Percentiles rank a stretch among this genome's conserved stretches.
Conservation (phyloP, 495 filamentous ascomycete genomes). For the Aspergillus conjunctus region DNA sequence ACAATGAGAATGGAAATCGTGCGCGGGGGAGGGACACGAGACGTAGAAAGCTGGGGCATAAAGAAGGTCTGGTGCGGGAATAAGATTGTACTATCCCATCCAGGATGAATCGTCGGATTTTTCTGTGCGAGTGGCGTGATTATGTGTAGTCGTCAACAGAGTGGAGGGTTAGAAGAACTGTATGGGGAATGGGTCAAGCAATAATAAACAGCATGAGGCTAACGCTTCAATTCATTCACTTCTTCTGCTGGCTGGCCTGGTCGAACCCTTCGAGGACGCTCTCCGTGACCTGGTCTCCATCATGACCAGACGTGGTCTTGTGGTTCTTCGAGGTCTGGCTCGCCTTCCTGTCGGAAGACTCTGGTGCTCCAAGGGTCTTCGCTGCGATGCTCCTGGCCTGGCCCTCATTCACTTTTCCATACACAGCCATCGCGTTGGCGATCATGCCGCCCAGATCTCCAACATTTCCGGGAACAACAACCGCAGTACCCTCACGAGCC, state of each 20-base stretch:
- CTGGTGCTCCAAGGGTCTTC: slow-evolving; percentile 42
- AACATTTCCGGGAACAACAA: slow-evolving; percentile 94
- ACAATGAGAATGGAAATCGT: slow-evolving; percentile 4
- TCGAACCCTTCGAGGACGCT: slow-evolving; percentile 58
- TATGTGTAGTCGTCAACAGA: background rate
- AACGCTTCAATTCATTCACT: slow-evolving; percentile 19
- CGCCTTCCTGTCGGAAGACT: background rate
- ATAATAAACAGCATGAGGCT: slow-evolving; percentile 6
- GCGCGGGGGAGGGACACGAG: background rate
- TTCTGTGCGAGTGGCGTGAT: background rate
- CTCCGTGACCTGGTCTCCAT: slow-evolving; percentile 45
- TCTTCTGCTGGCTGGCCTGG: slow-evolving; percentile 47
- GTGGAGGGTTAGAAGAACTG: slow-evolving; percentile 7
- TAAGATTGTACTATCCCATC: background rate
- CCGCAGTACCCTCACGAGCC: slow-evolving; percentile 89
- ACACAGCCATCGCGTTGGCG: slow-evolving; percentile 91
- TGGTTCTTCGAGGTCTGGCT: slow-evolving; percentile 18
- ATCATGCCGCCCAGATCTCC: slow-evolving; percentile 99
- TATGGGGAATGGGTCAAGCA: slow-evolving; percentile 12
- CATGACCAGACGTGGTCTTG: slow-evolving; percentile 22
- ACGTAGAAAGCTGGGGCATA: background rate
- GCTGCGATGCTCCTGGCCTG: slow-evolving; percentile 72
- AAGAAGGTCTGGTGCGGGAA: background rate
- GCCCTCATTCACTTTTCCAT: slow-evolving; percentile 87
- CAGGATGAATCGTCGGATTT: background rate